Evolutionary conservation across 179 eudicot genomes (phyloP).

Genomic region (Spergularia azorica): DNA sequence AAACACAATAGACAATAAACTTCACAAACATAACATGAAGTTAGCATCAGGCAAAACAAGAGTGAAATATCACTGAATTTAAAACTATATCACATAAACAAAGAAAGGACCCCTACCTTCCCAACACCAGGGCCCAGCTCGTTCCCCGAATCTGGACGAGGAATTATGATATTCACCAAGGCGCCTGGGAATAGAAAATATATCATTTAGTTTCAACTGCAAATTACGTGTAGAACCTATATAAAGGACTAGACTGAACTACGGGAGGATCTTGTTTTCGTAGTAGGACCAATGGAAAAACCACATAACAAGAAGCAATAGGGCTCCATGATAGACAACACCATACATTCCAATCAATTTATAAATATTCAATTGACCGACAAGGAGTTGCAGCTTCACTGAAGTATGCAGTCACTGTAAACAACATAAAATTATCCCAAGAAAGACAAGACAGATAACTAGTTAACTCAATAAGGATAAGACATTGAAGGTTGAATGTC

Average conservation of each 20-base stretch:
- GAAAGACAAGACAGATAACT: neutral
- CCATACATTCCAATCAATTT: too few relatives aligned
- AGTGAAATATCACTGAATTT: neutral
- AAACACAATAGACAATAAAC: too few relatives aligned
- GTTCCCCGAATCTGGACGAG: constrained; percentile 54
- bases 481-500: neutral
- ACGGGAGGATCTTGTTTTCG: too few relatives aligned
- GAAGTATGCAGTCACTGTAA: neutral
- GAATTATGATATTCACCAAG: constrained; percentile 60
- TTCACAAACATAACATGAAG: too few relatives aligned
- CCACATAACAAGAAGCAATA: too few relatives aligned
- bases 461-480: neutral
- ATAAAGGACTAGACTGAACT: too few relatives aligned
- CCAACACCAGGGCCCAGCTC: constrained; percentile 62
- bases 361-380: too few relatives aligned
- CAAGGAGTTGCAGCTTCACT: too few relatives aligned
- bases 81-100: neutral
- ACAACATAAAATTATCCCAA: neutral
- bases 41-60: too few relatives aligned
- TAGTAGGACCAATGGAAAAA: too few relatives aligned
- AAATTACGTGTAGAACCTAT: neutral
- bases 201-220: neutral
- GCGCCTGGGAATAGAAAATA: constrained; percentile 43
- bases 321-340: too few relatives aligned
- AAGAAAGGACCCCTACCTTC: constrained; percentile 46